Evolutionary conservation across 371 early-diverging fungal genomes (phyloP), one percentile per base, ranked within the genome.

Genomic region (Mortierella sp.): DNA sequence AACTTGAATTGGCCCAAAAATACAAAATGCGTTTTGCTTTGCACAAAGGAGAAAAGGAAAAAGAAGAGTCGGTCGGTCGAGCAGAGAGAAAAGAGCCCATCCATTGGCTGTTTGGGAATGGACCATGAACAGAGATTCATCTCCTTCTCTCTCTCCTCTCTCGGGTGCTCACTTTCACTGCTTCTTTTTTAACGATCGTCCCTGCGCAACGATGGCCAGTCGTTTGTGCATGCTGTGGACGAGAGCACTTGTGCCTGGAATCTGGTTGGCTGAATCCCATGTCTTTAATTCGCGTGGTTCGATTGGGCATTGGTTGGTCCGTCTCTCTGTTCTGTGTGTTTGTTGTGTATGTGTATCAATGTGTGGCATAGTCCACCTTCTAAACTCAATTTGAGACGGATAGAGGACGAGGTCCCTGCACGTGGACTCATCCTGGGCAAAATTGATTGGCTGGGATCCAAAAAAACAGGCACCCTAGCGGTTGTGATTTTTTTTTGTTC

Each of bases 221-320:
- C 80, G 68, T 80, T 80, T 69, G 66, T 58, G 73, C 80, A 80
- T 80, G 80, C 77, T 43, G 55, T 55, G 19, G 34, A 11, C 11
- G 34, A 40, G 34, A 16, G 39, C 47, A 45, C 53, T 24, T 55
- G 39, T 24, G 14, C 26, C 52, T 14, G 47, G 40, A 61, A 58
- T 74, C 37, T 75, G 79, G 79, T 79, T 79, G 79, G 79, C 69
- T 70, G 44, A 24, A 45, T 24, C 48, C 41, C 22, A n/a, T 26
- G 22, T 24, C 34, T 37, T 7, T 34, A 34, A 58, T 58, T 58
- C 61, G 61, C 61, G 61, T 58, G 61, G 34, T 34, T 58, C 66
- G 66, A 66, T 66, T 66, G 66, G 66, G 45, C 31, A 43, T 26
- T 4, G 22, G 43, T 11, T 26, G 1, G 9, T 53, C 53, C 26